phyloP scores from a whole-genome alignment of 179 eudicot genomes.

The Actinidia polygama region DNA sequence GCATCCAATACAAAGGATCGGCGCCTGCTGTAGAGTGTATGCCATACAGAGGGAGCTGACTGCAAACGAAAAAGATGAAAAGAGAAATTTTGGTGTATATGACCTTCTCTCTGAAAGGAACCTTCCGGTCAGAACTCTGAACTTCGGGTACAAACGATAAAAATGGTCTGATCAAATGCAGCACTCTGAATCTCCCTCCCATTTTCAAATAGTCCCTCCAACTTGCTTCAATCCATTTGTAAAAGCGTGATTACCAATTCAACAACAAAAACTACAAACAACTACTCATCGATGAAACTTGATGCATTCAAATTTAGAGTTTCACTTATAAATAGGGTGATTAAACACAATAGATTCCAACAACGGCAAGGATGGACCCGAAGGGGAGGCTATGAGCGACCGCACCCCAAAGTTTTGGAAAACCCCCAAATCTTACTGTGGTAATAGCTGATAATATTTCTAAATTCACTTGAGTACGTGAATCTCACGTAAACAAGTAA shows the following conservation, averaged over 20 bases:
- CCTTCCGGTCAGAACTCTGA: slow-evolving; percentile 75
- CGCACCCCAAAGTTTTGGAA: too few species aligned
- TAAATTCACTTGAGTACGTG: too few species aligned
- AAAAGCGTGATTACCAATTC: not conserved
- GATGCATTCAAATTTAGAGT: not conserved
- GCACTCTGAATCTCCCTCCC: slow-evolving; percentile 88
- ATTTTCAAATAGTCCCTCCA: slow-evolving; percentile 27
- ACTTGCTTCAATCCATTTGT: slow-evolving; percentile 10
- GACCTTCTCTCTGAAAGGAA: slow-evolving; percentile 84
- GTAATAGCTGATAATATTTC: too few species aligned
- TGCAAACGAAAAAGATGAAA: slow-evolving; percentile 81
- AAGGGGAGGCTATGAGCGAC: too few species aligned
- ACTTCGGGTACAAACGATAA: slow-evolving; percentile 81
- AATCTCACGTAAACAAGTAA: too few species aligned
- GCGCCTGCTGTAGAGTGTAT: slow-evolving; percentile 85
- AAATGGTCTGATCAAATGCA: slow-evolving; percentile 83
- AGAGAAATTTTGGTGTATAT: slow-evolving; percentile 82
- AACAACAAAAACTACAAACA: too few species aligned
- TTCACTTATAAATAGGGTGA: not conserved
- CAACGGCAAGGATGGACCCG: too few species aligned
- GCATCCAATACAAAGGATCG: slow-evolving; percentile 94
- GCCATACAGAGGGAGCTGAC: slow-evolving; percentile 91
- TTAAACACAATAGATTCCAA: not conserved
- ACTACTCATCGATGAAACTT: not conserved
- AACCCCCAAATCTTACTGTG: too few species aligned